Evolutionary conservation across 192 early-diverging fungal species (phyloP).

Genomic region (Phlyctochytrium planicorne): DNA sequence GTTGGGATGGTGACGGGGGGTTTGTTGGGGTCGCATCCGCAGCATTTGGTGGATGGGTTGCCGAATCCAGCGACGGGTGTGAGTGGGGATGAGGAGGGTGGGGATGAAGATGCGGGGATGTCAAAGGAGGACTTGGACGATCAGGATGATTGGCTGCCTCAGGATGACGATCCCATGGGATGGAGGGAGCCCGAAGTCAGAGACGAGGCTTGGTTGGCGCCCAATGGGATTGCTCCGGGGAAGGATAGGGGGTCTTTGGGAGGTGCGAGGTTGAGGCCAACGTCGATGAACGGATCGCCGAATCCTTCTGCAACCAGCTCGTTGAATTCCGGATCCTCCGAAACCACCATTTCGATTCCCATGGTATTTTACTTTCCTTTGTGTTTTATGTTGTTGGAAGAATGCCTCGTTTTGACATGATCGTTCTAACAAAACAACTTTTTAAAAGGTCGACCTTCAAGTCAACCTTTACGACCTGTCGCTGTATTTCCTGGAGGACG

Average conservation of each 20-base stretch:
- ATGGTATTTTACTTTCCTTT: too few species aligned
- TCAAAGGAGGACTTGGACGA: neutral
- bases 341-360: neutral
- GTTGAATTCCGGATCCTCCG: neutral
- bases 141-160: neutral
- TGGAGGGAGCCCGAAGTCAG: neutral
- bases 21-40: neutral
- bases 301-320: too few species aligned
- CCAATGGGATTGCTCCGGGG: neutral
- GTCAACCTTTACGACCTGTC: conserved; percentile 1
- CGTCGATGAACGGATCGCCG: neutral
- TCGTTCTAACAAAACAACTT: too few species aligned
- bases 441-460: neutral
- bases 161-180: conserved; percentile 1
- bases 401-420: too few species aligned
- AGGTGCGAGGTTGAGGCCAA: neutral
- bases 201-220: neutral
- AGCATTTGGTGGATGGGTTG: neutral
- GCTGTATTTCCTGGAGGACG: neutral
- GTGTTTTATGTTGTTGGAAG: too few species aligned
- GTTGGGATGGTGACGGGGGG: neutral
- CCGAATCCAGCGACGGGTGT: neutral
- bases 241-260: neutral
- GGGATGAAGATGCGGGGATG: neutral
- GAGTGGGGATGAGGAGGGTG: neutral